phyloP scores from a whole-genome alignment of 768 basidiomycete species.

The Cytidiella melzeri region DNA sequence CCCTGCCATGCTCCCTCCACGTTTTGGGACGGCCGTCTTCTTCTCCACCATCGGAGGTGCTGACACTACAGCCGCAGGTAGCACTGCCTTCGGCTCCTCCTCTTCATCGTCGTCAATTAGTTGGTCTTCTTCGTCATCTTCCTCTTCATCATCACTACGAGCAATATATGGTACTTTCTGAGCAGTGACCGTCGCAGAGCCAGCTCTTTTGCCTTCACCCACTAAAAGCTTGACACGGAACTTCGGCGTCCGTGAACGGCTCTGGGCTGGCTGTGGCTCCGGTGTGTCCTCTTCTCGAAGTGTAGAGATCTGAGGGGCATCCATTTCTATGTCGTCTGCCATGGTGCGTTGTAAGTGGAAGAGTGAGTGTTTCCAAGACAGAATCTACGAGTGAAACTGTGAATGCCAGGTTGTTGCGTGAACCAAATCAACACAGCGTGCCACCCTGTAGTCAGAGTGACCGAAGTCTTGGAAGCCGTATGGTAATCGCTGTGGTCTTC shows the following conservation, averaged over 20 bases:
- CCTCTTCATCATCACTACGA: conserved; percentile 44
- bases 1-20: conserved; percentile 16
- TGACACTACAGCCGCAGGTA: conserved; percentile 23
- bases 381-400: no score
- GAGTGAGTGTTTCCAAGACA: conserved; percentile 13
- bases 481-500: no score
- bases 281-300: conserved; percentile 69
- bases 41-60: conserved; percentile 19
- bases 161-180: conserved; percentile 19
- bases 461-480: no score
- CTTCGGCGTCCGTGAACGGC: conserved; percentile 29
- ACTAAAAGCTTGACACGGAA: conserved; percentile 47
- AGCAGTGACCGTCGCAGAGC: conserved; percentile 28
- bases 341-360: conserved; percentile 19
- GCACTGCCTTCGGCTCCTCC: conserved; percentile 22
- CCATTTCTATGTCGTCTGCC: conserved; percentile 55
- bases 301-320: conserved; percentile 78
- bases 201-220: conserved; percentile 32
- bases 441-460: no score
- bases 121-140: conserved; percentile 65
- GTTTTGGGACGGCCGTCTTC: conserved; percentile 3
- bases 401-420: background rate
- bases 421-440: background rate
- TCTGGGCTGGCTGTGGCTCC: conserved; percentile 41
- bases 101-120: conserved; percentile 75